Conservation (phyloP, 352 stramenopile genomes). For the Pythium aphanidermatum region DNA sequence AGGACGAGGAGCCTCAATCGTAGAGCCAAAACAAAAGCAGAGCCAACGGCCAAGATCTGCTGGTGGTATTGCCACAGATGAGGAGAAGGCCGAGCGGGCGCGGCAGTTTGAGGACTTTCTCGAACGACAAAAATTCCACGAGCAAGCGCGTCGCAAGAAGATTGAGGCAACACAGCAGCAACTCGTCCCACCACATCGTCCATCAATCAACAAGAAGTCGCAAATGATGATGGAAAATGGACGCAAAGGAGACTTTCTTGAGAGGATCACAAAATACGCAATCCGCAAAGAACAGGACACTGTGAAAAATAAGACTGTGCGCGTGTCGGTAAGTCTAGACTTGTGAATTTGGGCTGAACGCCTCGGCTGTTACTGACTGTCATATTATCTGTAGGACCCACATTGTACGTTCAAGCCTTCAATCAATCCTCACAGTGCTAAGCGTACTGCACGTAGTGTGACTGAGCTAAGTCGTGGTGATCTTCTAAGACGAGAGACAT, state of each 20-base stretch:
- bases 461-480: constrained; percentile 79
- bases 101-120: constrained; percentile 64
- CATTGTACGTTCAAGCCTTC: constrained; percentile 80
- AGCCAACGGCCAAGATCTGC: constrained; percentile 48
- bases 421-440: constrained; percentile 71
- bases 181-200: constrained; percentile 47
- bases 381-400: constrained; percentile 54
- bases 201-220: constrained; percentile 79
- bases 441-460: constrained; percentile 56
- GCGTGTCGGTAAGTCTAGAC: constrained; percentile 32
- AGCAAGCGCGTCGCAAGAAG: constrained; percentile 56
- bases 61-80: constrained; percentile 29
- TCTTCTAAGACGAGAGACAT: constrained; percentile 66
- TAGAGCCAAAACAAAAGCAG: constrained; percentile 1
- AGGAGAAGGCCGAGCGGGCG: constrained; percentile 43
- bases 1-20: constrained; percentile 7
- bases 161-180: constrained; percentile 62
- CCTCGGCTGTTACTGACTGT: no score
- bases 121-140: constrained; percentile 66
- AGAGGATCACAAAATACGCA: constrained; percentile 69
- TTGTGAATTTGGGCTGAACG: no score
- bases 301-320: constrained; percentile 69
- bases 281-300: constrained; percentile 74
- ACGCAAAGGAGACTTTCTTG: constrained; percentile 74
- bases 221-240: constrained; percentile 75